Base-by-base conservation (phyloP, 768 basidiomycete species). In the Strobilomyces dryophilus region DNA sequence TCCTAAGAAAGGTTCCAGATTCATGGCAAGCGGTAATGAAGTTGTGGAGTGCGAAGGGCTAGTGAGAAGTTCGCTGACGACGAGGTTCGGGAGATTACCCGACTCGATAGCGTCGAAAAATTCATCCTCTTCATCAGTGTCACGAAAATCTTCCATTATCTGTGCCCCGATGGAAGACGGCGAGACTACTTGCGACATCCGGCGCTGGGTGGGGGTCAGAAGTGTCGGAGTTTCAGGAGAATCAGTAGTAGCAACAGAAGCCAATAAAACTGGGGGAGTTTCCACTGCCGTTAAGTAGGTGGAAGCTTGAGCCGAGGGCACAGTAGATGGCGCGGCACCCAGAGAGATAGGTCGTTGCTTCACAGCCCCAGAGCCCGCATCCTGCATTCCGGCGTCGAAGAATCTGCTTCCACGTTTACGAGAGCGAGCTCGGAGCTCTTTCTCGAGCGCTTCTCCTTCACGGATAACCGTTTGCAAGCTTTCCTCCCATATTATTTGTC, bases 61-160 rank as follows among this genome's bases (percentile, higher is more conserved):
- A 21, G 77, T 71, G n/a, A 92, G 76, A 12, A 79, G 76, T 26
- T 84, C 78, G 45, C 82, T 79, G 17, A 95, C 77, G 26, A 87
- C 71, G 15, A 95, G 75, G 61, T 87, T 90, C 5, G 90, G 89
- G 0, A 95, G 71, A 39, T 76, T 83, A 44, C 87, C 87, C 15
- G 83, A 70, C 65, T 98, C 95, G 62, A 98, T 94, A 29, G 95
- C 95, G 67, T 98, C 95, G 65, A 95, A 98, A 71, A 98, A 98
- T 69, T 98, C 94, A 70, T 98, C 95, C 63, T 94, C 89, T 40
- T 91, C 89, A 61, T 89, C 88, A 1, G 86, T 87, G 50, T 79
- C 80, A 20, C 61, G 61, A 1, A 49, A 43, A 1, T 66, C 71
- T 2, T 70, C 71, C 10, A 75, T 76, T 15, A 70, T 70, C 5